phyloP scores from a whole-genome alignment of 2,329 filamentous ascomycete species.

The Paecilomyces niveus region DNA sequence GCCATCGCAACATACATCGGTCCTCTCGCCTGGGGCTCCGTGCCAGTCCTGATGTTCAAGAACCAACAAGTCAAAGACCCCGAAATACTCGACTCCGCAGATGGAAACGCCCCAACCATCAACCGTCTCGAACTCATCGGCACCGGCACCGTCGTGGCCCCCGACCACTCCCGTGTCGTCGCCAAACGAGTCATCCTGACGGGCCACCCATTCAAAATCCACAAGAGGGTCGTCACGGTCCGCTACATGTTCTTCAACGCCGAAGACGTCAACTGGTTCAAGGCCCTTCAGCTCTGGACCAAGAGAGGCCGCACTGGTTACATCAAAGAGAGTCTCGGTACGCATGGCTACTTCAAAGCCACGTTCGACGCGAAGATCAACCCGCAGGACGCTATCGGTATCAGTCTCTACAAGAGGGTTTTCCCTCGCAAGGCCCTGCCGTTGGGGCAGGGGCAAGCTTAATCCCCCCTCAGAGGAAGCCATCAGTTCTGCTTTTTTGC shows the following conservation, averaged over 20 bases:
- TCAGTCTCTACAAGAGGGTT: constrained; percentile 80
- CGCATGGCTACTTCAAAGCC: constrained; percentile 99
- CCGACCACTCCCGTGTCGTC: constrained; percentile 67
- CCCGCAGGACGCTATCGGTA: constrained; percentile 85
- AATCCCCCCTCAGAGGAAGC: neutral
- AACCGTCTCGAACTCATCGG: constrained; percentile 63
- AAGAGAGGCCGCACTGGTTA: constrained; percentile 79
- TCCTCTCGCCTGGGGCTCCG: constrained; percentile 85
- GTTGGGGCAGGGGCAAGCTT: constrained; percentile 28
- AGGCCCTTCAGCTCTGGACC: constrained; percentile 91
- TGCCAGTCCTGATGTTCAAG: constrained; percentile 85
- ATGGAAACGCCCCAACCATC: constrained; percentile 37
- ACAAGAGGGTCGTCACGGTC: constrained; percentile 94
- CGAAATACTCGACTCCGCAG: constrained; percentile 38
- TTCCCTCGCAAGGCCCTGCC: constrained; percentile 64
- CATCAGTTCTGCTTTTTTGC: constrained; percentile 3
- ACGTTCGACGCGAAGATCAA: constrained; percentile 96
- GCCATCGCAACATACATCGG: constrained; percentile 85
- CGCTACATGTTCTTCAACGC: constrained; percentile 99
- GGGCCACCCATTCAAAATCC: constrained; percentile 96
- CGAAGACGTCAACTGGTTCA: constrained; percentile 95
- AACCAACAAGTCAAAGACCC: constrained; percentile 29
- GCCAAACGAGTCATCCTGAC: constrained; percentile 92
- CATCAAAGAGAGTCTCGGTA: constrained; percentile 90
- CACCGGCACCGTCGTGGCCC: constrained; percentile 79